phyloP scores from a whole-genome alignment of 2,329 filamentous ascomycete species.

The Pezicula carpinea region DNA sequence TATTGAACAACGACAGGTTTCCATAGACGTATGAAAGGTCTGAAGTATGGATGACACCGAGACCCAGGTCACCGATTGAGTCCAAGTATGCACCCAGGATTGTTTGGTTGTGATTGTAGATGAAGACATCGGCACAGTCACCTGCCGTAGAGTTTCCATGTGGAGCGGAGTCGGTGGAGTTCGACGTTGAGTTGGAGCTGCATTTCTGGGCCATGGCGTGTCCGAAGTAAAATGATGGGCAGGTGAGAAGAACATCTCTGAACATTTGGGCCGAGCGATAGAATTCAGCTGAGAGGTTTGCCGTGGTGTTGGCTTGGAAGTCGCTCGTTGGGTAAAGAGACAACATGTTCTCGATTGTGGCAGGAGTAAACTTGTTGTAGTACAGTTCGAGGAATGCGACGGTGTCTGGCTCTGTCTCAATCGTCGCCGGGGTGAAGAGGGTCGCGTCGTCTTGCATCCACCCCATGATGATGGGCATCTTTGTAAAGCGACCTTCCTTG shows the following conservation, averaged over 20 bases:
- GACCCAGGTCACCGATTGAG: constrained; percentile 29
- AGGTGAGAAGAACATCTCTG: constrained; percentile 47
- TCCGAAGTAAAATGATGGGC: constrained; percentile 40
- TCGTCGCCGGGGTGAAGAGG: constrained; percentile 35
- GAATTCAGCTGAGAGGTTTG: constrained; percentile 41
- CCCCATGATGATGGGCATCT: constrained; percentile 36
- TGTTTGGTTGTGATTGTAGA: constrained; percentile 51
- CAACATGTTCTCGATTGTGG: constrained; percentile 36
- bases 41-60: constrained; percentile 46
- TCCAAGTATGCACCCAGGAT: constrained; percentile 42
- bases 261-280: constrained; percentile 45
- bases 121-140: constrained; percentile 31
- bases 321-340: constrained; percentile 45
- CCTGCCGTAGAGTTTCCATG: too few relatives aligned
- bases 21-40: constrained; percentile 50
- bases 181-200: constrained; percentile 19
- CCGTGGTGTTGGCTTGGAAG: constrained; percentile 34
- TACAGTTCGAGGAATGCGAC: constrained; percentile 35
- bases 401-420: constrained; percentile 36
- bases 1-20: constrained; percentile 40
- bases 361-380: constrained; percentile 30
- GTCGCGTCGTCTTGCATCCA: constrained; percentile 42
- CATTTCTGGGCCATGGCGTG: constrained; percentile 30
- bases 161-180: constrained; percentile 16
- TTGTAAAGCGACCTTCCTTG: constrained; percentile 35